Evolutionary conservation across 352 stramenopile genomes (phyloP), one percentile per base, ranked within the genome.

Genomic region (Globisporangium orthogonon): DNA sequence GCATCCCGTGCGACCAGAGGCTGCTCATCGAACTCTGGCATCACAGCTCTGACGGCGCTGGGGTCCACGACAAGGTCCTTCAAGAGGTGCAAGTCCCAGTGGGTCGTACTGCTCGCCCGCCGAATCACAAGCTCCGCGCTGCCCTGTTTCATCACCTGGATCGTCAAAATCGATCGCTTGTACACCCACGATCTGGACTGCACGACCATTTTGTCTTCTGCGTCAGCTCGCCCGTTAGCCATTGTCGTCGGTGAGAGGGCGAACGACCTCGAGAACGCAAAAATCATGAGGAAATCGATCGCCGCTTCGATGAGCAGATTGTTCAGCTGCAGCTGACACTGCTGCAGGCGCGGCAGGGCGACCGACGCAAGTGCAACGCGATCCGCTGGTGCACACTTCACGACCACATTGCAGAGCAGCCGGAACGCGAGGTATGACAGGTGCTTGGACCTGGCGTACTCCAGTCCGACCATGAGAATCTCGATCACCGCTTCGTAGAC

Each of bases 231-330:
- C 33, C 57, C 40, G 56, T 43, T 72, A 23, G 23, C 23, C 46
- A 54, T 61, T 1, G 80, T 49, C 1, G 78, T 67, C 33, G 81
- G 68, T 10, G 81, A 67, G 11, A 60, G 50, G 9, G 79, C 23
- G 33, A 69, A 60, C 14, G 81, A 86, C 23, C 71, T 69, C 5
- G 78, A 84, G 37, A 86, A 73, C 23, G 80, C 78, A 61, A 83
- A 86, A 53, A 69, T 87, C 76, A 89, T 83, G 23, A 94, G 61
- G 46, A 90, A 91, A 50, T 94, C 85, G 9, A 94, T 71, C 14
- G 80, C 80, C 7, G 76, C 67, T 54, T 94, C 80, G 7, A 76
- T 60, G 28, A 94, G 54, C 51, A 83, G 52, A 39, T 60, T 76
- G 46, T 83, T 80, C 1, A 66, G 63, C 0, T 64, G 64, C 54